These are phyloP conservation scores for Persicaria tinctoria DNA, from an alignment of 148 eudicot genomes.

Conservation along the genomic window DNA sequence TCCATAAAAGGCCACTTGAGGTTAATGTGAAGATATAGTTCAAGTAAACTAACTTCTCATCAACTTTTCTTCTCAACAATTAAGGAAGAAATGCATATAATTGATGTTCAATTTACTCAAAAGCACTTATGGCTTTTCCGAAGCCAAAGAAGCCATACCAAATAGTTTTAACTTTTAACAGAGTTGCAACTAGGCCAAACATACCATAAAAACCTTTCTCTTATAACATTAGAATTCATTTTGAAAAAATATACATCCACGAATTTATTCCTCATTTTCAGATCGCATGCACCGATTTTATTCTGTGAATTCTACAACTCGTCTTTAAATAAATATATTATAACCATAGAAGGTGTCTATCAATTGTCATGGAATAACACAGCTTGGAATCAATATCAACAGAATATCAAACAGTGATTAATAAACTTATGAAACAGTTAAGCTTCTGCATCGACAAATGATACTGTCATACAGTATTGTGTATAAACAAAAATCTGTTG, in stretches of 20 bases:
- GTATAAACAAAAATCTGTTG: background rate
- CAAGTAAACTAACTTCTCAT: background rate
- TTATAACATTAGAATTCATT: background rate
- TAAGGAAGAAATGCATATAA: background rate
- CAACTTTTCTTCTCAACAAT: background rate
- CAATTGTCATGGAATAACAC: slow-evolving; percentile 4
- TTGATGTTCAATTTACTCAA: background rate
- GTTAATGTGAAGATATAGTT: background rate
- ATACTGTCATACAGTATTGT: background rate
- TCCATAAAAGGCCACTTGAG: slow-evolving; percentile 1
- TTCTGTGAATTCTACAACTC: background rate
- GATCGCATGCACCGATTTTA: background rate
- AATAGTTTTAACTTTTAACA: background rate
- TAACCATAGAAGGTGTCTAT: slow-evolving; percentile 2
- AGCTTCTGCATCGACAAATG: background rate
- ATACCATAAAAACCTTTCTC: background rate
- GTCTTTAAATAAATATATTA: background rate
- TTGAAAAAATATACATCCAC: background rate
- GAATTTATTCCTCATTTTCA: slow-evolving; percentile 25
- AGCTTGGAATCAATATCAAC: slow-evolving; percentile 3
- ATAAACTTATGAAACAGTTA: background rate
- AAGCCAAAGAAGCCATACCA: background rate
- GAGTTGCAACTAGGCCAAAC: slow-evolving; percentile 5
- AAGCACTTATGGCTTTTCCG: slow-evolving; percentile 3
- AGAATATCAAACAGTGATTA: background rate